Conservation (phyloP, 2,329 filamentous ascomycete genomes). For the Leptographium wingfieldii region DNA sequence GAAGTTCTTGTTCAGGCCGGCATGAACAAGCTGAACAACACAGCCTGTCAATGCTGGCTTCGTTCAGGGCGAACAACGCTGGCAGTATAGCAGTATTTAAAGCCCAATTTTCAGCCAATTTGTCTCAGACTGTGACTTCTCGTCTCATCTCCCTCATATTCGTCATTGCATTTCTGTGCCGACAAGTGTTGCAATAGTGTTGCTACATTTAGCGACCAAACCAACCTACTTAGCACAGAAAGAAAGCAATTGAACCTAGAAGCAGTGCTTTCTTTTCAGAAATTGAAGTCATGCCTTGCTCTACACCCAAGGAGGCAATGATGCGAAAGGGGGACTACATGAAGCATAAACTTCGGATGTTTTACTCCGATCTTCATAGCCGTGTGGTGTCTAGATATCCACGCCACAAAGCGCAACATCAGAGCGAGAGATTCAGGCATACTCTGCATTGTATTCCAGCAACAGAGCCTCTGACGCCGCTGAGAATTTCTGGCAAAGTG, state of each 20-base stretch:
- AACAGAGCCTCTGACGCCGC: background rate
- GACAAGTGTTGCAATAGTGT: background rate
- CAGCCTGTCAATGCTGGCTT: background rate
- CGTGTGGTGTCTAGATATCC: background rate
- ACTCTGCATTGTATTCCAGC: background rate
- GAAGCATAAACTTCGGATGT: background rate
- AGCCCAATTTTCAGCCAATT: too few relatives aligned
- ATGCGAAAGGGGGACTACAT: background rate
- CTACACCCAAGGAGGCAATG: background rate
- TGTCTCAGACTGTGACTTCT: background rate
- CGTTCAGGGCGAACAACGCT: background rate
- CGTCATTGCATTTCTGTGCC: background rate
- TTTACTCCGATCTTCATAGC: background rate
- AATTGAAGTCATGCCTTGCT: background rate
- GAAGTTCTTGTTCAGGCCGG: background rate
- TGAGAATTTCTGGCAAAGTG: background rate
- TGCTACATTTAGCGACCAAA: background rate
- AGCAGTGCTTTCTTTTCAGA: background rate
- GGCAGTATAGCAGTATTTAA: background rate
- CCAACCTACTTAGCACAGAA: background rate
- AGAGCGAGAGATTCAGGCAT: background rate
- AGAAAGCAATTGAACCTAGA: background rate
- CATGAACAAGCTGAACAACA: background rate
- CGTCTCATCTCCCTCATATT: background rate
- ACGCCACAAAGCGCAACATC: background rate